phyloP scores from a whole-genome alignment of 2,329 filamentous ascomycete genomes.

The Pseudopyrenochaeta lycopersici region DNA sequence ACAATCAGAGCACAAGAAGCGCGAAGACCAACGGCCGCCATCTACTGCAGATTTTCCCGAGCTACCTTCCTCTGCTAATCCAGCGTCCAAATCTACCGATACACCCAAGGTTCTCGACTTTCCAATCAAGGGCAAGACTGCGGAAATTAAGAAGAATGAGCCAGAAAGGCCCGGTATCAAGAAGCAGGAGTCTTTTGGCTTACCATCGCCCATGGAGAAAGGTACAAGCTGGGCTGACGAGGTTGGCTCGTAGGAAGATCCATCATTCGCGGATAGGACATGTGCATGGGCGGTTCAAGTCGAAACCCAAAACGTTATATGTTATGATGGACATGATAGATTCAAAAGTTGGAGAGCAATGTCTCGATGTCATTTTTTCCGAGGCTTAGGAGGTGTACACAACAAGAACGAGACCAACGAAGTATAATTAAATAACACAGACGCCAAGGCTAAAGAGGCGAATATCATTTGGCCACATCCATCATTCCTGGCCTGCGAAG shows the following conservation, averaged over 20 bases:
- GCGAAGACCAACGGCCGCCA: slow-evolving; percentile 41
- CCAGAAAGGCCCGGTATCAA: slow-evolving; percentile 35
- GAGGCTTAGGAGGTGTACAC: no score
- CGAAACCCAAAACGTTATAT: neutral
- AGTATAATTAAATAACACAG: no score
- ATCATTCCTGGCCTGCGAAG: no score
- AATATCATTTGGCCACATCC: no score
- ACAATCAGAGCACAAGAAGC: slow-evolving; percentile 18
- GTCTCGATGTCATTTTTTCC: no score
- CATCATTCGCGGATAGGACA: slow-evolving; percentile 13
- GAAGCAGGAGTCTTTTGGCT: slow-evolving; percentile 44
- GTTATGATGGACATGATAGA: neutral
- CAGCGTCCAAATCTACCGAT: slow-evolving; percentile 9
- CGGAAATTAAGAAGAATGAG: slow-evolving; percentile 27
- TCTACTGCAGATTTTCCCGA: slow-evolving; percentile 57
- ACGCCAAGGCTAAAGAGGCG: no score
- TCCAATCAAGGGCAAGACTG: slow-evolving; percentile 35
- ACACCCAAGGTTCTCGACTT: slow-evolving; percentile 41
- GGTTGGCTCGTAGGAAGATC: slow-evolving; percentile 42
- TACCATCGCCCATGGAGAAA: slow-evolving; percentile 39
- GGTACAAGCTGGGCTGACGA: slow-evolving; percentile 57
- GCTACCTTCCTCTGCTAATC: slow-evolving; percentile 41
- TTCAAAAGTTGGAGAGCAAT: no score
- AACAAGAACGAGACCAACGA: no score
- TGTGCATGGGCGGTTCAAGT: no score